Percentiles rank a stretch among this genome's conserved stretches.
Conservation (phyloP, 225 moss, liverwort and hornwort species). For the Physcomitrium patens region DNA sequence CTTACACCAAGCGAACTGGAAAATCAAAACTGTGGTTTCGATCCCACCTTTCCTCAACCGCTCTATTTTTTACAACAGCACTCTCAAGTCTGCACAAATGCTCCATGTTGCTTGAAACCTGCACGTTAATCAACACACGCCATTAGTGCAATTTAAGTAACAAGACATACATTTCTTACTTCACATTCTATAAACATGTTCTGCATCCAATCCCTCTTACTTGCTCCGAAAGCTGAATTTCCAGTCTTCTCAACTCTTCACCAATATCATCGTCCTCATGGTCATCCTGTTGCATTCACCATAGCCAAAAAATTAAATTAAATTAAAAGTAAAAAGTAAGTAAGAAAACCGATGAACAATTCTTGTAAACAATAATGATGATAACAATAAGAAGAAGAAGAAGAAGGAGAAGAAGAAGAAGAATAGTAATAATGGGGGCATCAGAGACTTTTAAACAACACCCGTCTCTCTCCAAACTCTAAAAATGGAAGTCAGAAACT, state of each 20-base stretch:
- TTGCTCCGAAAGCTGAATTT: conserved; percentile 61
- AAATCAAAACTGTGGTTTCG: neutral
- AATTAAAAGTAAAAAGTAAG: neutral
- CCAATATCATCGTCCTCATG: conserved; percentile 79
- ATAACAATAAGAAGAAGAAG: neutral
- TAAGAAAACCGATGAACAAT: neutral
- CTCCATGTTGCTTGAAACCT: conserved; percentile 69
- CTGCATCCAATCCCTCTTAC: conserved; percentile 30
- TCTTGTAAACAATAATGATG: neutral
- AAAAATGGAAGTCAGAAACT: neutral
- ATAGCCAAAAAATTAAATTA: too few species aligned
- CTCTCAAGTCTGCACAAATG: conserved; percentile 56
- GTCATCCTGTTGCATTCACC: conserved; percentile 53
- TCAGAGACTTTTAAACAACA: conserved; percentile 4
- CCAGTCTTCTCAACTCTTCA: conserved; percentile 73
- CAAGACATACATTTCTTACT: neutral
- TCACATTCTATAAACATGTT: neutral
- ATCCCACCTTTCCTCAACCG: conserved; percentile 69
- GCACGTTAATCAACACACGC: conserved; percentile 33
- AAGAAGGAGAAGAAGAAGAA: neutral
- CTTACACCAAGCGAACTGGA: neutral
- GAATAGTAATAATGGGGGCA: neutral
- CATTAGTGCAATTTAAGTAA: conserved; percentile 3
- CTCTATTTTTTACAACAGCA: conserved; percentile 52
- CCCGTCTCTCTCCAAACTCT: neutral